Percentiles rank a stretch among this genome's conserved stretches.
These are phyloP conservation scores for Daldinia sp. DNA, from an alignment of 2,329 filamentous ascomycete species.

Conservation along the genomic window DNA sequence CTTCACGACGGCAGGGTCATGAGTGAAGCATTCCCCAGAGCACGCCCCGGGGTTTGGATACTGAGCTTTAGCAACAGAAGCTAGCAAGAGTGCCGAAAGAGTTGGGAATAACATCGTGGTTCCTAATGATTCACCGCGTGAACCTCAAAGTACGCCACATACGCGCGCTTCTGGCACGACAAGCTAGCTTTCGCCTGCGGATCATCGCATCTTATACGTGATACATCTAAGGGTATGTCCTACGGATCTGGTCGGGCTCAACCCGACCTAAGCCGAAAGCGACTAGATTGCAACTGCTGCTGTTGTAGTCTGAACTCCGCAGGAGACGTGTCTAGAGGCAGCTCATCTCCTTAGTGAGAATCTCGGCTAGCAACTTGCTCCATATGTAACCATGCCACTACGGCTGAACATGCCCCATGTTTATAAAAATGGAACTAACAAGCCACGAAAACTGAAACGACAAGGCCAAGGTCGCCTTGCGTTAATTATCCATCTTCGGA, in stretches of 20 bases:
- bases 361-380: constrained; percentile 7
- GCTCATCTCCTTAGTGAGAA: neutral
- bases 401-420: neutral
- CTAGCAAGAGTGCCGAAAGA: constrained; percentile 32
- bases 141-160: neutral
- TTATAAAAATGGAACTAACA: constrained; percentile 20
- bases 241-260: constrained; percentile 15
- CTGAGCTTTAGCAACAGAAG: constrained; percentile 31
- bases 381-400: constrained; percentile 20
- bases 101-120: constrained; percentile 29
- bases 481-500: neutral
- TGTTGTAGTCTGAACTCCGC: constrained; percentile 9
- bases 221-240: constrained; percentile 16
- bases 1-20: constrained; percentile 55
- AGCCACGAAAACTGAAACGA: constrained; percentile 10
- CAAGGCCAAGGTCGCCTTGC: constrained; percentile 12
- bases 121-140: constrained; percentile 7
- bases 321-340: neutral
- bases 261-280: constrained; percentile 4
- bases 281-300: constrained; percentile 15
- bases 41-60: constrained; percentile 53
- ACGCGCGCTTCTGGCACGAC: constrained; percentile 9
- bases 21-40: constrained; percentile 54
- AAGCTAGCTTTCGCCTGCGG: neutral
- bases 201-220: constrained; percentile 32